Conservation (phyloP, 2,329 filamentous ascomycete genomes). For the Myriosclerotinia curreyana region DNA sequence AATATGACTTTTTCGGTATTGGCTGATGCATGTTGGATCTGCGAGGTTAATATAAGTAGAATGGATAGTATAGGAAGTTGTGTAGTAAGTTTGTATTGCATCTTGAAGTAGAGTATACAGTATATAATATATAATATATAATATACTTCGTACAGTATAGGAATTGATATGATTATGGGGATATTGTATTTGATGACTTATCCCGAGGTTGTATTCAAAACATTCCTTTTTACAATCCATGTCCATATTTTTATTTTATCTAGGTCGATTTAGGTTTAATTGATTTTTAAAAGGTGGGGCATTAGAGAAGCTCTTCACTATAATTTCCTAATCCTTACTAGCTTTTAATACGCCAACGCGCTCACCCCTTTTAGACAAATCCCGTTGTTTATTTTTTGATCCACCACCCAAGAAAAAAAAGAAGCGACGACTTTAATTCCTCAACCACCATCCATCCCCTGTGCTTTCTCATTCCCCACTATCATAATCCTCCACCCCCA, state of each 20-base stretch:
- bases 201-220: too few relatives aligned
- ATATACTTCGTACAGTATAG: too few relatives aligned
- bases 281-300: background rate
- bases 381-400: constrained; percentile 21
- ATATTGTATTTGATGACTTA: too few relatives aligned
- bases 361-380: constrained; percentile 19
- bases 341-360: background rate
- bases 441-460: constrained; percentile 20
- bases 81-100: background rate
- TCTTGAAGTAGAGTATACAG: too few relatives aligned
- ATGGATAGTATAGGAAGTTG: constrained; percentile 23
- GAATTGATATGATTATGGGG: too few relatives aligned
- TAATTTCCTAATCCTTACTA: constrained; percentile 18
- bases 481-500: constrained; percentile 25
- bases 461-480: constrained; percentile 29
- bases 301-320: constrained; percentile 16
- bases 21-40: constrained; percentile 45
- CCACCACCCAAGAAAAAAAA: background rate
- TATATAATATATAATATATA: too few relatives aligned
- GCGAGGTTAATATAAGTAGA: constrained; percentile 28
- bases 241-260: background rate
- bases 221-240: too few relatives aligned
- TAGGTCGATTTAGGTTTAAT: too few relatives aligned
- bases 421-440: constrained; percentile 26
- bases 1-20: constrained; percentile 95